A percentile compares a stretch with the other conserved stretches of the same genome.
phyloP scores from a whole-genome alignment of 2,329 filamentous ascomycete species.

The Stromatinia cepivora region DNA sequence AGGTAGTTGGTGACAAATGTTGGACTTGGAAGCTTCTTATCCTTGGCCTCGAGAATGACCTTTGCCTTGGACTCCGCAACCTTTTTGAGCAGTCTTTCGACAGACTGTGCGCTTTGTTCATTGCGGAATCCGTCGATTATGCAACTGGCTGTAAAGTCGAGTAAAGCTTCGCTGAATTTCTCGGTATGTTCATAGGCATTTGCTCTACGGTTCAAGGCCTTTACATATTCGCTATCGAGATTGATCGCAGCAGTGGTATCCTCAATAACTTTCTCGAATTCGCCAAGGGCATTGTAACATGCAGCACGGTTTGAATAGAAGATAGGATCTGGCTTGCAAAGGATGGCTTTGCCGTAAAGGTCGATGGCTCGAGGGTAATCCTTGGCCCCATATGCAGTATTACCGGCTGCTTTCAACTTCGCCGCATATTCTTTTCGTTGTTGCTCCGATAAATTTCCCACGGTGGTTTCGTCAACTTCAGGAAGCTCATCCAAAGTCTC shows the following conservation, averaged over 20 bases:
- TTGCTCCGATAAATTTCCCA: conserved; percentile 53
- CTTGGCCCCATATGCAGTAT: conserved; percentile 93
- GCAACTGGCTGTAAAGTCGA: conserved; percentile 98
- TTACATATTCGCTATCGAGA: conserved; percentile 94
- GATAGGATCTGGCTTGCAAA: conserved; percentile 96
- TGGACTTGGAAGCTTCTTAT: conserved; percentile 85
- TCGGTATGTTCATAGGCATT: conserved; percentile 94
- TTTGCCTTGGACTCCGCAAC: conserved; percentile 94
- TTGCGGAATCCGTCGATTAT: conserved; percentile 98
- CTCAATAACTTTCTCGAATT: conserved; percentile 96
- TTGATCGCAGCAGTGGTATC: conserved; percentile 93
- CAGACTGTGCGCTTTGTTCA: conserved; percentile 80
- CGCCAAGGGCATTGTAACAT: conserved; percentile 88
- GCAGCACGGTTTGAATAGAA: conserved; percentile 99
- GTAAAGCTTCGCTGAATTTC: conserved; percentile 87
- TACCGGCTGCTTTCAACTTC: conserved; percentile 92
- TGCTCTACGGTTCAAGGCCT: conserved; percentile 93
- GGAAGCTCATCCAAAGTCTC: conserved; percentile 68
- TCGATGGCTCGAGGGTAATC: conserved; percentile 93
- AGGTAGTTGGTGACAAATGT: conserved; percentile 99
- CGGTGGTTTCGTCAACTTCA: conserved; percentile 60
- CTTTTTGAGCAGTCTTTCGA: conserved; percentile 93
- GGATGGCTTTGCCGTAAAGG: conserved; percentile 90
- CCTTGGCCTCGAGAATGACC: conserved; percentile 76
- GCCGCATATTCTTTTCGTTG: conserved; percentile 84